Evolutionary conservation across 2,329 filamentous ascomycete genomes (phyloP).

Genomic region (Bipolaris oryzae): DNA sequence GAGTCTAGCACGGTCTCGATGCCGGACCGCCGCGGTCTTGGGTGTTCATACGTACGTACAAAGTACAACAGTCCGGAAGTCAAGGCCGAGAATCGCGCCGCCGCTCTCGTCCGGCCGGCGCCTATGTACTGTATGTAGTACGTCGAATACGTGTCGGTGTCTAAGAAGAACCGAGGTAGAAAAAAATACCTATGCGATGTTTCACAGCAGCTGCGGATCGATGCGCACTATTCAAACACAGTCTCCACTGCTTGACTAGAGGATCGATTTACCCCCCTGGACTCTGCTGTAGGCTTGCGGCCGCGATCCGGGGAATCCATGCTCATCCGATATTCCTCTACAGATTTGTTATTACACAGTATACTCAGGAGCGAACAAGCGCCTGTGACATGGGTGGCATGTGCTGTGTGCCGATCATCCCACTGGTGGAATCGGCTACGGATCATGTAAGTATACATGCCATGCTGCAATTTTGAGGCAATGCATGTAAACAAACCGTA

Average conservation of each 20-base stretch:
- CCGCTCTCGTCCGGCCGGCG: background rate
- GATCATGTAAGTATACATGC: background rate
- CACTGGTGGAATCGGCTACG: slow-evolving; percentile 16
- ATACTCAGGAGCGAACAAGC: background rate
- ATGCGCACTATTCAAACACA: background rate
- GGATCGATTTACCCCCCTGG: background rate
- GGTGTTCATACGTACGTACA: background rate
- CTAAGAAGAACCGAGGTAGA: background rate
- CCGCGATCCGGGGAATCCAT: slow-evolving; percentile 9
- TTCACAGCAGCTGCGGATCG: background rate
- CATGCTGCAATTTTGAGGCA: background rate
- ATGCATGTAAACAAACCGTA: background rate
- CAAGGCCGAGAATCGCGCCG: background rate
- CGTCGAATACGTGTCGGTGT: background rate
- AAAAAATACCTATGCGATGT: background rate
- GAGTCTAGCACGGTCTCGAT: no score
- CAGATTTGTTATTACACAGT: background rate
- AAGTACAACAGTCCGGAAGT: background rate
- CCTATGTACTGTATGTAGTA: background rate
- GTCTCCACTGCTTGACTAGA: background rate
- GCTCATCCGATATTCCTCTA: background rate
- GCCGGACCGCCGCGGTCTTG: no score
- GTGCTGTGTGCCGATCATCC: slow-evolving; percentile 11
- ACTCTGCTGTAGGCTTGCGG: background rate
- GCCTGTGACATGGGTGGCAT: slow-evolving; percentile 7